Evolutionary conservation across 768 basidiomycete genomes (phyloP).

Genomic region (Pleurotus djamor): DNA sequence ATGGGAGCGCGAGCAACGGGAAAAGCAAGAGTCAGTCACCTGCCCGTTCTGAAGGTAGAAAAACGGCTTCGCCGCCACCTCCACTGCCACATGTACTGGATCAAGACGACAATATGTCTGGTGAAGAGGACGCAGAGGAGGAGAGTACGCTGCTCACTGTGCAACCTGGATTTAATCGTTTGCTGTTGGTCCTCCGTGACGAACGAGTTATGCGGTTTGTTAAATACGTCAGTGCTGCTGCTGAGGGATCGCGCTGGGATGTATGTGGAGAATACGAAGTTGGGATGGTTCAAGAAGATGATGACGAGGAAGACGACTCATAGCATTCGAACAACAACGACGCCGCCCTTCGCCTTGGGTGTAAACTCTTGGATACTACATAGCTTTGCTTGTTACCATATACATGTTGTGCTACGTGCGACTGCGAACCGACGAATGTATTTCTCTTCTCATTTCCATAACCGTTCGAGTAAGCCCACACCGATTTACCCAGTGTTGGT

Average conservation of each 20-base stretch:
- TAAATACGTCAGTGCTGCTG: slow-evolving; percentile 90
- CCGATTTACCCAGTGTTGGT: no score
- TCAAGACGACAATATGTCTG: slow-evolving; percentile 39
- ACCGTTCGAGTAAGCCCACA: no score
- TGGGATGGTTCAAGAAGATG: slow-evolving; percentile 70
- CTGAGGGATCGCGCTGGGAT: slow-evolving; percentile 92
- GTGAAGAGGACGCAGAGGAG: slow-evolving; percentile 63
- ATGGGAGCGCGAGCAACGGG: neutral
- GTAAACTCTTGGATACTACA: no score
- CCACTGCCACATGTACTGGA: slow-evolving; percentile 15
- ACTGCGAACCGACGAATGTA: no score
- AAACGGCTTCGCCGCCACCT: slow-evolving; percentile 14
- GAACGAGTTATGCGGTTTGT: slow-evolving; percentile 93
- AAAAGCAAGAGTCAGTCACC: neutral
- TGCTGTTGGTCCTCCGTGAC: slow-evolving; percentile 88
- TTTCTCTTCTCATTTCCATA: no score
- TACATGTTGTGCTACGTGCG: no score
- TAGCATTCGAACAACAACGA: neutral
- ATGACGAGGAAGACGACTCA: neutral
- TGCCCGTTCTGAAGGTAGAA: slow-evolving; percentile 11
- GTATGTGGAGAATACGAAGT: slow-evolving; percentile 91
- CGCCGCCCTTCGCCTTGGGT: no score
- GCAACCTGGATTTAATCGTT: slow-evolving; percentile 86
- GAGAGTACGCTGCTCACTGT: slow-evolving; percentile 82
- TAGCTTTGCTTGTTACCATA: no score